Evolutionary conservation across 2,329 filamentous ascomycete genomes (phyloP).

Genomic region (Dothideomycetidae sp.): DNA sequence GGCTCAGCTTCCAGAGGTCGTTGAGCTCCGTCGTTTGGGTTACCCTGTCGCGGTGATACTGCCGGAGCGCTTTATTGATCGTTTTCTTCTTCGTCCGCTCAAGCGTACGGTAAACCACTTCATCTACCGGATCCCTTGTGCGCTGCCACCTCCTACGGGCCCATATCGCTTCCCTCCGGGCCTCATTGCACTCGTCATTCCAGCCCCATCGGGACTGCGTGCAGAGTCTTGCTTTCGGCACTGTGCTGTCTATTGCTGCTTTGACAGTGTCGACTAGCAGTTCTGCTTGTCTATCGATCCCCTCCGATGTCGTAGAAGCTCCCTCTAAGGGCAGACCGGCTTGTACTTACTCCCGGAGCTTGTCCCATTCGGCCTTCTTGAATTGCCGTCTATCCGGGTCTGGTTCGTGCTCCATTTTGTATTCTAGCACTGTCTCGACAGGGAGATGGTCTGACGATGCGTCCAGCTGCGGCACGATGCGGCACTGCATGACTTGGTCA

Average conservation of each 20-base stretch:
- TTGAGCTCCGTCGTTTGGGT: neutral
- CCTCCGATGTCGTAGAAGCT: neutral
- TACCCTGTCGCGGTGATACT: neutral
- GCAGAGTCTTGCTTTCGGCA: neutral
- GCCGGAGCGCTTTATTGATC: neutral
- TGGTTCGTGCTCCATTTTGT: neutral
- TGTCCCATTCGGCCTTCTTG: neutral
- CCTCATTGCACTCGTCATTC: neutral
- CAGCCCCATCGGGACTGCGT: neutral
- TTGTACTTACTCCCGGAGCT: neutral
- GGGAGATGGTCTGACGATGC: slow-evolving; percentile 1
- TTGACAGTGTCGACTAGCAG: neutral
- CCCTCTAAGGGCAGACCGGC: neutral
- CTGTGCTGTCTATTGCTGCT: neutral
- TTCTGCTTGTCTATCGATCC: neutral
- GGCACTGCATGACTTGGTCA: slow-evolving; percentile 19
- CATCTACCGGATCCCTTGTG: too few relatives aligned
- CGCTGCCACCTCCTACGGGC: too few relatives aligned
- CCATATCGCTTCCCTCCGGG: too few relatives aligned
- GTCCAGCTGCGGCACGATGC: slow-evolving; percentile 15
- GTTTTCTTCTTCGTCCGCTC: neutral
- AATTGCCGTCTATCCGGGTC: neutral
- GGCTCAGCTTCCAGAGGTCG: neutral
- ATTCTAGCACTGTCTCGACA: neutral
- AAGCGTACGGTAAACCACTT: too few relatives aligned